phyloP scores from a whole-genome alignment of 192 early-diverging fungal species.

The Phycomyces blakesleeanus region DNA sequence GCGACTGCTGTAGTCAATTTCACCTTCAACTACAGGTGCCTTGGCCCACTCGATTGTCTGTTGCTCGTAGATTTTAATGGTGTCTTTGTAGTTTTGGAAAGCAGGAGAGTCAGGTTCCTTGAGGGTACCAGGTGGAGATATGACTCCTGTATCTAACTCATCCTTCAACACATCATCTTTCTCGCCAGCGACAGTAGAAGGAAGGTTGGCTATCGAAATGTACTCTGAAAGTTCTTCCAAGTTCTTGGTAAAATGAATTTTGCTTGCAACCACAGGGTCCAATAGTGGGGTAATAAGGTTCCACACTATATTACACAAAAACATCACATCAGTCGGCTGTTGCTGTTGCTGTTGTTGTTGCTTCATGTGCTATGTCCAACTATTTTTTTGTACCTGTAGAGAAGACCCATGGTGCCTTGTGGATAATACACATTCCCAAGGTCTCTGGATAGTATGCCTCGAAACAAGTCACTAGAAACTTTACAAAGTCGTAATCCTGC shows the following conservation, averaged over 20 bases:
- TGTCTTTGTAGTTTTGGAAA: constrained; percentile 11
- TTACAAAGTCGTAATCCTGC: constrained; percentile 70
- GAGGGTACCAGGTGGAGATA: not conserved
- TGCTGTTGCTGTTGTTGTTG: too few species aligned
- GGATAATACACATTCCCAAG: constrained; percentile 75
- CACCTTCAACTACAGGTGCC: not conserved
- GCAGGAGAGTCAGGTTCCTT: not conserved
- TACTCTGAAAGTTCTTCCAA: constrained; percentile 59
- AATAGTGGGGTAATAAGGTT: constrained; percentile 76
- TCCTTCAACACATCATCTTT: constrained; percentile 1
- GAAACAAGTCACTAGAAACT: constrained; percentile 74
- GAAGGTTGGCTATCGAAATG: constrained; percentile 58
- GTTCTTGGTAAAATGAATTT: constrained; percentile 72
- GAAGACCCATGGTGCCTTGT: constrained; percentile 90
- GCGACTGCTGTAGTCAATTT: constrained; percentile 1
- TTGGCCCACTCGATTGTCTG: constrained; percentile 13
- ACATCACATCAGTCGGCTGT: too few species aligned
- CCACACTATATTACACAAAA: constrained; percentile 61
- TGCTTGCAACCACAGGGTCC: constrained; percentile 89
- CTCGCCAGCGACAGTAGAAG: constrained; percentile 55
- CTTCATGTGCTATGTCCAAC: too few species aligned
- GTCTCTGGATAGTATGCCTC: constrained; percentile 91
- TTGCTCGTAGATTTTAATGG: constrained; percentile 3
- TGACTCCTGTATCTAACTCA: not conserved
- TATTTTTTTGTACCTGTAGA: constrained; percentile 48